Conservation (phyloP, 345 rosid genomes). For the Acer saccharum region DNA sequence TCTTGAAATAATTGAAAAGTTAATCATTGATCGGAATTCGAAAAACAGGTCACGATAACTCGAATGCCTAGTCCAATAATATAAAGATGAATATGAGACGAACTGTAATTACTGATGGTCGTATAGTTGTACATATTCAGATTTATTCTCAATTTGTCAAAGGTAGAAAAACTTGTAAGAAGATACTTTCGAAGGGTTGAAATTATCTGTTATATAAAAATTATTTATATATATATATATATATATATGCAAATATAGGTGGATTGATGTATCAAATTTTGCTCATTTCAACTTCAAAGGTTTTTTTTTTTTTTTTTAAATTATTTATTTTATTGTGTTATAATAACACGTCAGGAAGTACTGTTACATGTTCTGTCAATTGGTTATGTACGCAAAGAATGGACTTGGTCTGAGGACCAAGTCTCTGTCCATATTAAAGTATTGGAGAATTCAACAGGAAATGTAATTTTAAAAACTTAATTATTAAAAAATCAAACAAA, state of each 20-base stretch:
- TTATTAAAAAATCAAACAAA: no score
- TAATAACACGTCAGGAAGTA: neutral
- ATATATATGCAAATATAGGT: neutral
- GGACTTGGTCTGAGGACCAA: neutral
- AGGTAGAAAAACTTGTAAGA: neutral
- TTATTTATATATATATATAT: neutral
- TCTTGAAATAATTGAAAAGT: neutral
- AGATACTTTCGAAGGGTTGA: neutral
- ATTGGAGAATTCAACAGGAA: no score
- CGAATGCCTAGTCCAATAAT: neutral
- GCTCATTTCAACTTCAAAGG: no score
- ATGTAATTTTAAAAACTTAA: no score
- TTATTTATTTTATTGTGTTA: no score
- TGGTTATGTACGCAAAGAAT: conserved; percentile 3
- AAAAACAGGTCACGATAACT: neutral
- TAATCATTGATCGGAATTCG: no score
- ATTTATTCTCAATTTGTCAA: neutral
- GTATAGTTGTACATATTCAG: no score
- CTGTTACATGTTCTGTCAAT: neutral
- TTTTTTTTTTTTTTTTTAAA: no score
- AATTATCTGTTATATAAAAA: neutral
- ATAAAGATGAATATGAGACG: no score
- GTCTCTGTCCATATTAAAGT: neutral
- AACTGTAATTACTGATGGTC: no score
- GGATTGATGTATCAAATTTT: neutral